Base-by-base conservation (phyloP, 2,329 filamentous ascomycete species). In the Nothopassalora personata region DNA sequence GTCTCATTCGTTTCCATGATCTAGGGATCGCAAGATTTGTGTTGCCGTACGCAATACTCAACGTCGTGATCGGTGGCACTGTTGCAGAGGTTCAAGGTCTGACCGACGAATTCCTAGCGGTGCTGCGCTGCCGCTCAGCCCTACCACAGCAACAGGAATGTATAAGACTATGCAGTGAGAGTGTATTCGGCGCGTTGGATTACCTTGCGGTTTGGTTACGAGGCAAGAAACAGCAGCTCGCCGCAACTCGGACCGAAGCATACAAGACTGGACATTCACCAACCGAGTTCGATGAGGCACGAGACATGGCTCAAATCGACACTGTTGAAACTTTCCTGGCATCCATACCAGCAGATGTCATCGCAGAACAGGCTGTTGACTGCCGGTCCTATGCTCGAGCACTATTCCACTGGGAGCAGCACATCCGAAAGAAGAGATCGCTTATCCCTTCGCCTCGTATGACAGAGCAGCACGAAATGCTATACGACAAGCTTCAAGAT, bases 311-410 rank as follows among this genome's bases (percentile, higher is more conserved):
- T 78, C 72, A 79, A 65, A 81, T 85, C 59, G 79, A 80, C 66
- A 81, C 82, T 9, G 89, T 97, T 4, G 89, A 95, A 57, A 80
- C 83, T 0, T 83, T 96, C 53, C 75, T 97, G 19, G 76, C 79
- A n/a, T 78, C 78, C 27, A 87, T 90, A 57, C 87, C 87, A 0
- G 84, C 87, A 4, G 85, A 89, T 66, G 76, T 88, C n/a, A 84
- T 89, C 53, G 91, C 94, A 6, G 84, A 86, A 64, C 85, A 93
- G 65, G 92, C 94, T 9, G 85, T 96, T n/a, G 90, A 97, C 69
- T 97, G 93, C 75, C 90, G 90, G 60, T 94, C 95, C 8, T 97
- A 93, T 71, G 87, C 94, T 7, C 85, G 94, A 53, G 94, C 95
- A 1, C 79, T 99, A 18, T 97, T 96, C 70, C 90, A 97, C 70